Evolutionary conservation across 495 filamentous ascomycete species (phyloP), one percentile per base, ranked within the genome.

Genomic region (Terfezia claveryi): DNA sequence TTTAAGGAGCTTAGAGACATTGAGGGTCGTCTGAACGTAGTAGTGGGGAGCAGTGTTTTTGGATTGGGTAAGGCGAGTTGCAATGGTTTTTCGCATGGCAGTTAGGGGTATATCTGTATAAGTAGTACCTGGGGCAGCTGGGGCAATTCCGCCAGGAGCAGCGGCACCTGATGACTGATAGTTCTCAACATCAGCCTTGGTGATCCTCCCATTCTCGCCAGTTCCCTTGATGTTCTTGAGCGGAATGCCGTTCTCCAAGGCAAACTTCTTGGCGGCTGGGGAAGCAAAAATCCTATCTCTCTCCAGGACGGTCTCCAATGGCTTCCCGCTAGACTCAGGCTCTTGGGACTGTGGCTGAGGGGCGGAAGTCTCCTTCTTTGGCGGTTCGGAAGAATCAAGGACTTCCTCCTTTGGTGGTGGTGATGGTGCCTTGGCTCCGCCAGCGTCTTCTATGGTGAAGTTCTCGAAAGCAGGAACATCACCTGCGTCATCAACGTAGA

Each of bases 71-170:
- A 99, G 82, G 61, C 92, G 86, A 67, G 66, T 76, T 65, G 92
- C 92, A 63, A 99, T 99, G 56, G 84, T 87, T 79, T 94, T 95
- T 73, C 92, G 91, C 91, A 99, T 99, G 59, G 80, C 81, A 63
- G 76, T 81, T 58, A 85, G 78, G 54, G 86, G 85, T 57, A 79
- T 81, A 64, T 99, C 92, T 66, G 83, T 80, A 72, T 83, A 95
- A 56, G 74, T 70, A 54, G 86, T 73, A 12, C 71, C 75, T 54
- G 80, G 70, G 16, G 78, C 71, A 56, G 64, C 57, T 36, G 72
- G 50, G 14, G 75, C 56, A 23, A 61, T 63, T 14, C 59, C 59
- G 49, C 67, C 65, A 23, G 73, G 64, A 37, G 66, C 54, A 36
- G 72, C 72, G 37, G 3, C 50, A 7, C 52, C 51, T 53, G 67